Evolutionary conservation across 1,284 basidiomycete species (phyloP), one percentile per base, ranked within the genome.

Genomic region (Pascua guehoae): DNA sequence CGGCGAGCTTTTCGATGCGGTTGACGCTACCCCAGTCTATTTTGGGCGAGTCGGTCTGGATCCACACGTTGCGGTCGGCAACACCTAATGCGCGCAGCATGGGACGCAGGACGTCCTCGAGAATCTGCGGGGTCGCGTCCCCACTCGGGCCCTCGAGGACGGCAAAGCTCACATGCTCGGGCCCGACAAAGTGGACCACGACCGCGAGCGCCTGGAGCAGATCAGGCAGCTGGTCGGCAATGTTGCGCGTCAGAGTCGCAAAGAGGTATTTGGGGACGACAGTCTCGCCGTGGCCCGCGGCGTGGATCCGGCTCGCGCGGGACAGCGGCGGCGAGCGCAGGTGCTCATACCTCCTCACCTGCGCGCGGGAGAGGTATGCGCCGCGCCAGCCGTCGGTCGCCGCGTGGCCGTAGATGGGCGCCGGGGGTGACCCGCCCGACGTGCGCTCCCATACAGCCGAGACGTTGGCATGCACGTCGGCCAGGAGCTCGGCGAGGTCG

Each of bases 141-240:
- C 55, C 50, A 8, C 72, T 74, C 0, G 76, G 76, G 18, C 77
- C 77, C 64, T 79, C 77, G 18, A 77, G 60, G 41, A 79, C 69
- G 8, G 70, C 71, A 41, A 78, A 66, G 2, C 66, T 59, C 11
- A 77, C 54, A 15, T 63, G 56, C 12, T 65, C 51, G 0, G 73
- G 56, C 1, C 75, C 74, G 40, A 79, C 68, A 47, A 68, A 74
- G 17, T 63, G 49, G 8, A 65, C 57, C 12, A 76, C 54, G 5
- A 74, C 67, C 15, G 72, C 56, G n/a, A 79, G 51, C 1, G 75
- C 60, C 46, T 72, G 69, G 41, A 78, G 63, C 11, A 79, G 56
- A 52, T 78, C 77, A 0, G 75, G 73, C 2, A 77, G 61, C 52
- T 74, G 72, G 51, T 63, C 61, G 24, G 65, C 61, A 15, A 78